These are phyloP conservation scores for Cryptosporidium sp. DNA, from an alignment of 169 alveolate species.

Conservation along the genomic window DNA sequence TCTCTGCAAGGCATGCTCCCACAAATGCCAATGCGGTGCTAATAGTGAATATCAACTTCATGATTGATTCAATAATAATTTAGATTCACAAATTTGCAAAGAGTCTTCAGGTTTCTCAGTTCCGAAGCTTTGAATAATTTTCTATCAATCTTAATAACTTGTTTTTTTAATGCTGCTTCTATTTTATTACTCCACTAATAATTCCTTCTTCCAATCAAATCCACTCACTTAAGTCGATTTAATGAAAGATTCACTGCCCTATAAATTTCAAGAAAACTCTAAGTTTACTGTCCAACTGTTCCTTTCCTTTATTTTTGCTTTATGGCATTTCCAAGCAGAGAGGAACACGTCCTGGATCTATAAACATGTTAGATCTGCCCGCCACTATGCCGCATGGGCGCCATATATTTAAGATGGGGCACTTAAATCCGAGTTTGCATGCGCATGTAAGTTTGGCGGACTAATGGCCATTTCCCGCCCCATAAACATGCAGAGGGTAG, in stretches of 20 bases:
- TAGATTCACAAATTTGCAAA: slow-evolving; percentile 14
- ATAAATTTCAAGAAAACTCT: slow-evolving; percentile 26
- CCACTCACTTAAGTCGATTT: background rate
- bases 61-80: background rate
- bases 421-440: slow-evolving; percentile 20
- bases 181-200: background rate
- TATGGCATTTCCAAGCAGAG: background rate
- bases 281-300: slow-evolving; percentile 27
- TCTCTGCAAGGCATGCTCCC: slow-evolving; percentile 30
- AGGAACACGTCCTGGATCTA: slow-evolving; percentile 56
- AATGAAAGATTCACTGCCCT: slow-evolving; percentile 23
- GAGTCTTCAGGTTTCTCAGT: slow-evolving; percentile 12
- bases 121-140: background rate
- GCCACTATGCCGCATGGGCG: slow-evolving; percentile 12
- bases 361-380: slow-evolving; percentile 65
- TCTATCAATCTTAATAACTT: no score
- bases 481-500: background rate
- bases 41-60: slow-evolving; percentile 23
- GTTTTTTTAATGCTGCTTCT: slow-evolving; percentile 1
- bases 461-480: background rate
- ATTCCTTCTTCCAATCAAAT: slow-evolving; percentile 34
- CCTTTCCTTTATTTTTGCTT: slow-evolving; percentile 12
- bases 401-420: background rate
- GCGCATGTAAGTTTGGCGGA: background rate
- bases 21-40: slow-evolving; percentile 16